Conservation (phyloP, 495 filamentous ascomycete genomes). For the Podospora didyma region DNA sequence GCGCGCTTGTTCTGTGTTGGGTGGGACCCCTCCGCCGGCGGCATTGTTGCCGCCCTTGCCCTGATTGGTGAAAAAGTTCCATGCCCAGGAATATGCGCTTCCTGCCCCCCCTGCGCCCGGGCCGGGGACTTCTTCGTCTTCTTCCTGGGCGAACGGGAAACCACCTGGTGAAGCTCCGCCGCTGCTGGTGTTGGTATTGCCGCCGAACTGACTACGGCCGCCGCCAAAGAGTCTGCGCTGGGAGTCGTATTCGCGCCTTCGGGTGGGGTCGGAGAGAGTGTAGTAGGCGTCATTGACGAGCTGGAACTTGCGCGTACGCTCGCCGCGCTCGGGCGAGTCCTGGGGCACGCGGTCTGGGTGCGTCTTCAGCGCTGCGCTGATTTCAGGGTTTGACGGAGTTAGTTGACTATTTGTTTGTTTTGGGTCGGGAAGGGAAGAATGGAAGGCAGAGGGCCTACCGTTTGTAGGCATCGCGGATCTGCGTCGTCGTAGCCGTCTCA, state of each 20-base stretch:
- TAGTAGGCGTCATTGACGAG: conserved; percentile 98
- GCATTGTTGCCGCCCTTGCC: conserved; percentile 1
- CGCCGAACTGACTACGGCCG: conserved; percentile 7
- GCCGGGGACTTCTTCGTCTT: conserved; percentile 45
- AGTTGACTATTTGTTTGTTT: background rate
- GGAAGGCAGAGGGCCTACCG: conserved; percentile 47
- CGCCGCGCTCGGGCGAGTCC: conserved; percentile 78
- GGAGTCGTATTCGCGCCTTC: conserved; percentile 86
- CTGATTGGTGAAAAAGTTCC: conserved; percentile 45
- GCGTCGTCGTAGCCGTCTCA: conserved; percentile 67
- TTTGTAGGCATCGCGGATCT: conserved; percentile 96
- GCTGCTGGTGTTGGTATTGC: too few species aligned
- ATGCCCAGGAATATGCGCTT: conserved; percentile 42
- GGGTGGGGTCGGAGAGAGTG: conserved; percentile 74
- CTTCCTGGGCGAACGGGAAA: conserved; percentile 54
- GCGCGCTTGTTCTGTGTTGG: conserved; percentile 16
- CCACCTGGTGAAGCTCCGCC: too few species aligned
- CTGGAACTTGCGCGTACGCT: conserved; percentile 87
- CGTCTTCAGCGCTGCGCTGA: conserved; percentile 83
- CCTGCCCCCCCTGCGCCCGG: conserved; percentile 36
- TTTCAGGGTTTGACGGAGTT: conserved; percentile 6
- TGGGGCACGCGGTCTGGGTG: conserved; percentile 89
- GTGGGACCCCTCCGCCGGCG: background rate
- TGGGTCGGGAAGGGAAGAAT: background rate
- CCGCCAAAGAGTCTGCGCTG: conserved; percentile 48